Conservation (phyloP, 1,284 basidiomycete genomes). For the Irpex rosettiformis region DNA sequence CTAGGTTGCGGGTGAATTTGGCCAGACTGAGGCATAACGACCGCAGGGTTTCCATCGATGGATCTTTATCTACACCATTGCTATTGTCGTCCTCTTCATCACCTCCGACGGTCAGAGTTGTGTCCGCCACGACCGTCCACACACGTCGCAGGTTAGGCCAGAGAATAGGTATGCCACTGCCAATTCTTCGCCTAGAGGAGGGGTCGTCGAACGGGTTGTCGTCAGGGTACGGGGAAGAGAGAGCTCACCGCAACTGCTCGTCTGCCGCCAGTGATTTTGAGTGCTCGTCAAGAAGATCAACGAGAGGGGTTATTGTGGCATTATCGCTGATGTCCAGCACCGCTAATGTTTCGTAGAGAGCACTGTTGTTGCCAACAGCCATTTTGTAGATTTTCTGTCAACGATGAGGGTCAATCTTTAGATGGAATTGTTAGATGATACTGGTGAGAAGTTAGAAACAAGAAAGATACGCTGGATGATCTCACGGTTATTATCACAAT, state of each 20-base stretch:
- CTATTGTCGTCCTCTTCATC: conserved; percentile 12
- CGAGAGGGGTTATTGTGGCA: conserved; percentile 20
- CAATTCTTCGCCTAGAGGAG: conserved; percentile 9
- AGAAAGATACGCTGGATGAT: neutral
- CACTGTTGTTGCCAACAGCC: conserved; percentile 8
- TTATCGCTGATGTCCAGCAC: conserved; percentile 9
- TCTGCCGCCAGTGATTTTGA: conserved; percentile 44
- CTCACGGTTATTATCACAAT: neutral
- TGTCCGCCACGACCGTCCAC: conserved; percentile 53
- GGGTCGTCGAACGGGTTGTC: neutral
- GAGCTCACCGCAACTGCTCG: conserved; percentile 39
- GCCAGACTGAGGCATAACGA: conserved; percentile 48
- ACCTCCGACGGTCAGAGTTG: conserved; percentile 36
- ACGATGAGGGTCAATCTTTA: neutral
- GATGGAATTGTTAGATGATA: neutral
- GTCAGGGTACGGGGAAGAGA: neutral
- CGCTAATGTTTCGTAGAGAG: conserved; percentile 10
- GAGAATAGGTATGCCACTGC: conserved; percentile 28
- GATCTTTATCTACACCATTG: conserved; percentile 9
- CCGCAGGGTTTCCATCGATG: conserved; percentile 26
- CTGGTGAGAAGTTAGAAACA: neutral
- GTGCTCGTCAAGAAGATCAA: conserved; percentile 39
- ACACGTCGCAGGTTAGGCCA: conserved; percentile 52
- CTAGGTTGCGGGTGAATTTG: conserved; percentile 74
- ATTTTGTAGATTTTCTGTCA: neutral